Base-by-base conservation (phyloP, 345 rosid species). In the Boechera stricta region DNA sequence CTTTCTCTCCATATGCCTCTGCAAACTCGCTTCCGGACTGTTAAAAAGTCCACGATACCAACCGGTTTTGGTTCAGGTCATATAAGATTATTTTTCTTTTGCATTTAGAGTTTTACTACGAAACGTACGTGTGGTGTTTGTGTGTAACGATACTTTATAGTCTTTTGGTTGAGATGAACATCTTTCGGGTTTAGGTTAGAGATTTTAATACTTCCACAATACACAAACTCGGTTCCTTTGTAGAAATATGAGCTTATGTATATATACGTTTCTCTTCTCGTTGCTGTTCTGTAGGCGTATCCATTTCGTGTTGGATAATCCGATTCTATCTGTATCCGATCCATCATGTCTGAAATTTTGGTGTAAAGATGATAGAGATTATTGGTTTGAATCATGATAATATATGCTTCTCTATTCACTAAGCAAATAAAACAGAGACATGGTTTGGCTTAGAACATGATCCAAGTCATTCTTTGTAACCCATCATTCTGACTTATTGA, bases 1-100 rank as follows among this genome's bases (percentile, higher is more conserved):
- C 90, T 64, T 87, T 92, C 86, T 89, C 98, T 24, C 97, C 99
- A 0, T 90, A 82, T 69, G 91, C 92, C 45, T 95, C 99, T 13
- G 91, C 99, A 44, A 91, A 85, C 9, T 95, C 99, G 35, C 90
- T 95, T 33, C 98, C 99, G 12, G 82, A 79, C 35, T 79, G 79
- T 64, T 79, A 13, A 63, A 24, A 4, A 2, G 49, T 36, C 11
- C 52, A 45, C 16, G 1, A 33, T 68, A 69, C 64, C 57, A 69
- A 53, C 31, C 5, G 26, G 57, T 69, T 35, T n/a, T 62, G 80
- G 51, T 53, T 61, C 64, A 21, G 49, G n/a, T 39, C 41, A 9
- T 9, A 29, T 35, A 41, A n/a, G 53, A 45, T 64, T 70, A 31
- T 21, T 53, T 36, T 16, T 47, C 10, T 38, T 72, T 64, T 77